phyloP scores from a whole-genome alignment of 805 yeast genomes.

The Ogataea philodendri region DNA sequence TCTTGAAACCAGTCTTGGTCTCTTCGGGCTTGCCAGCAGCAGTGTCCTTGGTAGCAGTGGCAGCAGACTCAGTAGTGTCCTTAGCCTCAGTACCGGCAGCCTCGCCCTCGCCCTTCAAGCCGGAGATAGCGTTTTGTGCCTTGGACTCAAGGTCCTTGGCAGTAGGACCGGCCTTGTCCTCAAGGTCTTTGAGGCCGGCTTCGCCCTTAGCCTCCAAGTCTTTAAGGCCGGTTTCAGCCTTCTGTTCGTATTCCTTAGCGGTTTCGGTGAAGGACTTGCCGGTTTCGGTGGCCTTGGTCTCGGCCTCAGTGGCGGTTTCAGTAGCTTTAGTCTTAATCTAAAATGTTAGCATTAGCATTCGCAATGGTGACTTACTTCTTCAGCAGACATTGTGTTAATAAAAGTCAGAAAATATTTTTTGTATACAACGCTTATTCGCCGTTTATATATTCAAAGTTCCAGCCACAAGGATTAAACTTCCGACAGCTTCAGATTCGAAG shows the following conservation, averaged over 20 bases:
- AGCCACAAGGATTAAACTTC: constrained; percentile 3
- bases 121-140: constrained; percentile 13
- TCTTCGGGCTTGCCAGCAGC: constrained; percentile 23
- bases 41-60: constrained; percentile 10
- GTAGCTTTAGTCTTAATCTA: constrained; percentile 8
- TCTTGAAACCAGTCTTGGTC: constrained; percentile 28
- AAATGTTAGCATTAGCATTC: constrained; percentile 1
- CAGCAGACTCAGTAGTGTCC: constrained; percentile 3
- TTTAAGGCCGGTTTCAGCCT: constrained; percentile 11
- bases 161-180: constrained; percentile 2
- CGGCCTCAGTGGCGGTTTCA: constrained; percentile 9
- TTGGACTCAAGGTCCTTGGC: constrained; percentile 7
- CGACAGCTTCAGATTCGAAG: background rate
- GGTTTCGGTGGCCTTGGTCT: constrained; percentile 14
- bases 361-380: constrained; percentile 16
- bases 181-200: constrained; percentile 7
- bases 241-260: constrained; percentile 6
- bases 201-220: constrained; percentile 11
- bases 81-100: constrained; percentile 1
- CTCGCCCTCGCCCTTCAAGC: constrained; percentile 1
- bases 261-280: constrained; percentile 6
- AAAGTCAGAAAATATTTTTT: background rate
- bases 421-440: background rate
- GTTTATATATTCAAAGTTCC: constrained; percentile 7
- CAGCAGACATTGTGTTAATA: constrained; percentile 19